These are phyloP conservation scores for Xylariaceae sp. DNA, from an alignment of 2,329 filamentous ascomycete species.

Conservation along the genomic window DNA sequence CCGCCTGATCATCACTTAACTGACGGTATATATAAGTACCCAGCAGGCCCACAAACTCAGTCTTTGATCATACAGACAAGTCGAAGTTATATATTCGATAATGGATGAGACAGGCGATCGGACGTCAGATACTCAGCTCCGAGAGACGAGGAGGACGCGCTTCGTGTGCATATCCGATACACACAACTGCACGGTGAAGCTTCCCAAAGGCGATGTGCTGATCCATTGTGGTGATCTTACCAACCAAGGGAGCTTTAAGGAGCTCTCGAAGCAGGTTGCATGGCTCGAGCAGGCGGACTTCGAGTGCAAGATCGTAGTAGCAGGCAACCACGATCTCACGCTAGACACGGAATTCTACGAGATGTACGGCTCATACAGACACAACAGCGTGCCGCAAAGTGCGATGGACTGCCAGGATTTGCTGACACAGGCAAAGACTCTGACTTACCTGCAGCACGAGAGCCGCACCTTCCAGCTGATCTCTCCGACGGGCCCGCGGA, in stretches of 20 bases:
- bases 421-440: constrained; percentile 42
- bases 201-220: constrained; percentile 67
- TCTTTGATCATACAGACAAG: no score
- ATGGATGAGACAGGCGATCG: constrained; percentile 6
- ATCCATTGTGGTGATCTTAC: constrained; percentile 74
- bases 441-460: constrained; percentile 59
- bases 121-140: constrained; percentile 1
- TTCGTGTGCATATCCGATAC: constrained; percentile 75
- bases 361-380: constrained; percentile 47
- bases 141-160: constrained; percentile 45
- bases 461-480: constrained; percentile 49
- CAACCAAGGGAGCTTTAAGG: constrained; percentile 60
- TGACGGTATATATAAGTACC: no score
- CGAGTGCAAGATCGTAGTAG: constrained; percentile 64
- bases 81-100: no score
- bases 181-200: constrained; percentile 59
- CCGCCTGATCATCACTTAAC: no score
- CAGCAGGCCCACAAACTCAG: no score
- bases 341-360: constrained; percentile 60
- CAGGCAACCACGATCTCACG: constrained; percentile 71
- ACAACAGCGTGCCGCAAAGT: constrained; percentile 51
- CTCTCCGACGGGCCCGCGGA: constrained; percentile 49
- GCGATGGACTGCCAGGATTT: constrained; percentile 48
- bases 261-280: constrained; percentile 54
- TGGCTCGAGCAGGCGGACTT: constrained; percentile 67